Evolutionary conservation across 2,329 filamentous ascomycete genomes (phyloP).

Genomic region (Neurospora sp.): DNA sequence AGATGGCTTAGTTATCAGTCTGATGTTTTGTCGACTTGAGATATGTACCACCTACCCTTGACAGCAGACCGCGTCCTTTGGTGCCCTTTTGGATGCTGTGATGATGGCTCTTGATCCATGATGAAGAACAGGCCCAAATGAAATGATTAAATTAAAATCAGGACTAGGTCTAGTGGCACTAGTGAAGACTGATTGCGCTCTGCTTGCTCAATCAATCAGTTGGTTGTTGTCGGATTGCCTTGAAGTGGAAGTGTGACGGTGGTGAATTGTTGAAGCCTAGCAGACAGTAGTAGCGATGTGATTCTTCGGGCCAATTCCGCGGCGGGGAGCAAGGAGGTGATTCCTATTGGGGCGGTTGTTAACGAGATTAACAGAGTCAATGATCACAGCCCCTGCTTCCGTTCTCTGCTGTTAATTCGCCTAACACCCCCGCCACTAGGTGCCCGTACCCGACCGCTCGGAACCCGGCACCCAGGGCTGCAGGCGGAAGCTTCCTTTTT

Average conservation of each 20-base stretch:
- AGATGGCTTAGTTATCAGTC: not conserved
- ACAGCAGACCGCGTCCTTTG: slow-evolving; percentile 18
- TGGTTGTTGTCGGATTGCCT: not conserved
- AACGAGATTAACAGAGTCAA: not conserved
- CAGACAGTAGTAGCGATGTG: not conserved
- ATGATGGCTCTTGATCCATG: slow-evolving; percentile 12
- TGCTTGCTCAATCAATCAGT: not conserved
- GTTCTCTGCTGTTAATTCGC: not conserved
- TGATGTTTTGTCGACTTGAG: not conserved
- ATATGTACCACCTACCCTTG: slow-evolving; percentile 12
- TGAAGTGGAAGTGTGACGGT: not conserved
- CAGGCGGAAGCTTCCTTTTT: not conserved
- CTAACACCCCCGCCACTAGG: not conserved
- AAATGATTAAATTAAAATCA: not conserved
- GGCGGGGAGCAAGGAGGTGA: not conserved
- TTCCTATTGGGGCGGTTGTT: not conserved
- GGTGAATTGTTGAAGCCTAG: not conserved
- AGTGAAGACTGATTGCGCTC: not conserved
- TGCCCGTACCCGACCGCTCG: too few species aligned
- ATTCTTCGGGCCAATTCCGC: not conserved
- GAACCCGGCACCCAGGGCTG: not conserved
- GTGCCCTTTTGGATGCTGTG: slow-evolving; percentile 12
- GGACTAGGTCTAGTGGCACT: not conserved
- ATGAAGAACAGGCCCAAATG: not conserved
- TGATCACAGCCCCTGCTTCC: not conserved